A percentile compares a stretch with the other conserved stretches of the same genome.
Conservation (phyloP, 1,284 basidiomycete genomes). For the Melanopsichium pennsylvanicum region DNA sequence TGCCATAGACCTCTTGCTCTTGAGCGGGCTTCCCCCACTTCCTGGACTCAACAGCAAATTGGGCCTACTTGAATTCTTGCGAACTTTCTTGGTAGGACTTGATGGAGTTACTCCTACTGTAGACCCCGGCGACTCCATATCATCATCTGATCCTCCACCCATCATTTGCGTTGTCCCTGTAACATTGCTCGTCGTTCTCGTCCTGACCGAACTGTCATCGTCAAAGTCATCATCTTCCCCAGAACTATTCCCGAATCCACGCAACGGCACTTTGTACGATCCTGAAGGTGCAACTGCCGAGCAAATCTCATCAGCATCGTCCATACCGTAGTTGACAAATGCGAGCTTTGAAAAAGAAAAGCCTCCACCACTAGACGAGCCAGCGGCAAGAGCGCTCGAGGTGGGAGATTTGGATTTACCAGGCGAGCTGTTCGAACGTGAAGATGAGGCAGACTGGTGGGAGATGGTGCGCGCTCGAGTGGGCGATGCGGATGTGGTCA, state of each 20-base stretch:
- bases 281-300: conserved; percentile 62
- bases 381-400: conserved; percentile 9
- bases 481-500: conserved; percentile 34
- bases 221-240: conserved; percentile 40
- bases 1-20: conserved; percentile 31
- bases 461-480: conserved; percentile 34
- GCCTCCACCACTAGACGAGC: conserved; percentile 1
- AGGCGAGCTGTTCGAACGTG: conserved; percentile 10
- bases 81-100: conserved; percentile 30
- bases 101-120: conserved; percentile 1
- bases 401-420: conserved; percentile 35
- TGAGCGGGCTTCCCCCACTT: conserved; percentile 13
- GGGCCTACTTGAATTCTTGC: conserved; percentile 32
- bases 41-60: conserved; percentile 1
- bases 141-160: conserved; percentile 28
- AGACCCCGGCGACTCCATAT: conserved; percentile 11
- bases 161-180: conserved; percentile 15
- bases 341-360: conserved; percentile 33
- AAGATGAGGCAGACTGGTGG: conserved; percentile 14
- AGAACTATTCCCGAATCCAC: conserved; percentile 39
- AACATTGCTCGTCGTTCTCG: conserved; percentile 20
- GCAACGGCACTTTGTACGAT: conserved; percentile 59
- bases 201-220: conserved; percentile 23
- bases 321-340: conserved; percentile 64
- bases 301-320: conserved; percentile 63